Base-by-base conservation (phyloP, 306 rosid genomes). In the Fragaria iinumae region DNA sequence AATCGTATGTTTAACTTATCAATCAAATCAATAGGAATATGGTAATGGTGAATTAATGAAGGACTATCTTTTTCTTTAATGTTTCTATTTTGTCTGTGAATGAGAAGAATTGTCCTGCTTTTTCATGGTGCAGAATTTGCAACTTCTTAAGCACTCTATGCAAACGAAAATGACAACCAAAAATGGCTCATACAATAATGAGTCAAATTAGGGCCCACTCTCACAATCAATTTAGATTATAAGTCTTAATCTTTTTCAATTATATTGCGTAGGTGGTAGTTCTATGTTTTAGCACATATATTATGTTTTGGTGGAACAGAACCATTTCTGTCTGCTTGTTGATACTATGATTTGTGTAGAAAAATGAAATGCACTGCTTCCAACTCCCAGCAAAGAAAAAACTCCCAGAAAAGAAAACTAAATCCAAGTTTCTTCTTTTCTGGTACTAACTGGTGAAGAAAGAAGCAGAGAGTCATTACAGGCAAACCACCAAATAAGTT, bases 231-330 rank as follows among this genome's bases (percentile, higher is more conserved):
- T 73, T 70, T 45, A 11, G 52, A 21, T 23, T 36, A 72, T 55
- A 68, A 20, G 41, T 36, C 50, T 73, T 68, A 77, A 75, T 57
- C 77, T 16, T 55, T 8, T 50, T 21, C 52, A 73, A 71, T 21
- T 32, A 32, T 32, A 32, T 6, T 18, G 71, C 53, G 39, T 60
- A 69, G 63, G 60, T 85, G 60, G 69, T 64, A 50, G 67, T 57
- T 69, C 69, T 69, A 79, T 59, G n/a, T 69, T 47, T 76, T 79
- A 59, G 23, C 60, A 59, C 67, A 77, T 5, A 67, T 45, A 67
- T 72, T 81, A 62, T 77, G 49, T 79, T 84, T 83, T 75, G 90
- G 90, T 83, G 72, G 65, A 55, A 82, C 11, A 59, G 77, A 81
- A 83, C 47, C 83, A 85, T 85, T 86, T 73, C 69, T 17, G 7